These are phyloP conservation scores for Aureobasidium melanogenum DNA, from an alignment of 2,329 filamentous ascomycete genomes.

Conservation along the genomic window DNA sequence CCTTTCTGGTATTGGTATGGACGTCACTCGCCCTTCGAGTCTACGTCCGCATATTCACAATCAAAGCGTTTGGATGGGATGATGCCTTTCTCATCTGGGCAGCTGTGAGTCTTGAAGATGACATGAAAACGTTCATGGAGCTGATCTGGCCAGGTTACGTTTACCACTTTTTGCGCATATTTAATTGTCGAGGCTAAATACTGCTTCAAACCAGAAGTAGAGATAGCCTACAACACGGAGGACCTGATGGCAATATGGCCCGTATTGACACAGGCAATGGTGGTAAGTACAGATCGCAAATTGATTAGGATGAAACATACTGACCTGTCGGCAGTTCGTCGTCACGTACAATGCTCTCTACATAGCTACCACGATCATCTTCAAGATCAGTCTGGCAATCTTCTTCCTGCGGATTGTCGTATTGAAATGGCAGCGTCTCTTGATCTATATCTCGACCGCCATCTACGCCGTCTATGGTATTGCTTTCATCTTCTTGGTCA, in stretches of 20 bases:
- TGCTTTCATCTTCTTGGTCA: neutral
- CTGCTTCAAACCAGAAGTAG: neutral
- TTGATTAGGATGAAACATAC: neutral
- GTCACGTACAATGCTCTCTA: conserved; percentile 10
- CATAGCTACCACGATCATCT: conserved; percentile 11
- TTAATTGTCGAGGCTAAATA: neutral
- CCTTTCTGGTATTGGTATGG: conserved; percentile 10
- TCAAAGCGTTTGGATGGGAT: conserved; percentile 14
- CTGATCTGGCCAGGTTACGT: neutral
- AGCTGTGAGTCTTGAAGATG: neutral
- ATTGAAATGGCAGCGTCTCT: conserved; percentile 9
- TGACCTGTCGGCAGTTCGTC: neutral
- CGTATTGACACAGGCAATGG: neutral
- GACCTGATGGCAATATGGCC: neutral
- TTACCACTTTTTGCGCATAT: neutral
- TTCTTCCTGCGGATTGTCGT: conserved; percentile 15
- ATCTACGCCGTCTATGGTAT: neutral
- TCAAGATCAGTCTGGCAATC: conserved; percentile 14
- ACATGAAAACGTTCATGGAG: neutral
- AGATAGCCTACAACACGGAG: neutral
- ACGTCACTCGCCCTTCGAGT: conserved; percentile 3
- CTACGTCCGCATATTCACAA: conserved; percentile 12
- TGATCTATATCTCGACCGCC: neutral
- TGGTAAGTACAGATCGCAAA: neutral
- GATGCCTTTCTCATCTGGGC: conserved; percentile 10